Evolutionary conservation across 345 rosid genomes (phyloP).

Genomic region (Dovyalis caffra): DNA sequence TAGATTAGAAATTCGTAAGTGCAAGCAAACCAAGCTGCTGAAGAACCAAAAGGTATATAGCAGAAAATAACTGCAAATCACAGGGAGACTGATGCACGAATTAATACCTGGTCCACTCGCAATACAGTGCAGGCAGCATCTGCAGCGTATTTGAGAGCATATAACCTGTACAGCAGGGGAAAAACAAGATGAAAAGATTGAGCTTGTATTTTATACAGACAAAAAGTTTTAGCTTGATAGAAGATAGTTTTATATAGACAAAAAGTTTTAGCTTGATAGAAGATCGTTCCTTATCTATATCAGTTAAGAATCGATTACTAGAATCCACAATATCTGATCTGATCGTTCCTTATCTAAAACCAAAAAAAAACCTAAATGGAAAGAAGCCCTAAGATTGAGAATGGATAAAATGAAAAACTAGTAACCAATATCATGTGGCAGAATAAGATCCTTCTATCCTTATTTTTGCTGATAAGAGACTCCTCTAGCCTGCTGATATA

Average conservation of each 20-base stretch:
- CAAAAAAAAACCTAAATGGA: background rate
- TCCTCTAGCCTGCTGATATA: background rate
- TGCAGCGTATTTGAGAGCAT: constrained; percentile 92
- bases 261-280: no score
- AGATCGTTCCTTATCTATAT: background rate
- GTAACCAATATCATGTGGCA: background rate
- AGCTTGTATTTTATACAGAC: background rate
- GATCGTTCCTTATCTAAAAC: no score
- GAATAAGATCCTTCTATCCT: background rate
- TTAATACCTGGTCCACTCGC: constrained; percentile 89
- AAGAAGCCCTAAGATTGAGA: background rate
- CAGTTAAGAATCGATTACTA: background rate
- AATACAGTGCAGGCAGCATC: constrained; percentile 97
- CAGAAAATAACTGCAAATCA: background rate
- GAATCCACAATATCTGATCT: background rate
- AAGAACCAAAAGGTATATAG: background rate
- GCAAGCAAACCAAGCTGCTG: background rate
- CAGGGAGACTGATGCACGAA: background rate
- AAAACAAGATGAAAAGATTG: background rate
- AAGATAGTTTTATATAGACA: no score
- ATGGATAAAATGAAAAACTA: background rate
- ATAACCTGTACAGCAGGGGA: constrained; percentile 43
- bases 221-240: background rate
- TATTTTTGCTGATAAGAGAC: background rate
- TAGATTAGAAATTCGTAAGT: background rate